Conservation (phyloP, 164 flowering plant genomes). For the Piper longum region DNA sequence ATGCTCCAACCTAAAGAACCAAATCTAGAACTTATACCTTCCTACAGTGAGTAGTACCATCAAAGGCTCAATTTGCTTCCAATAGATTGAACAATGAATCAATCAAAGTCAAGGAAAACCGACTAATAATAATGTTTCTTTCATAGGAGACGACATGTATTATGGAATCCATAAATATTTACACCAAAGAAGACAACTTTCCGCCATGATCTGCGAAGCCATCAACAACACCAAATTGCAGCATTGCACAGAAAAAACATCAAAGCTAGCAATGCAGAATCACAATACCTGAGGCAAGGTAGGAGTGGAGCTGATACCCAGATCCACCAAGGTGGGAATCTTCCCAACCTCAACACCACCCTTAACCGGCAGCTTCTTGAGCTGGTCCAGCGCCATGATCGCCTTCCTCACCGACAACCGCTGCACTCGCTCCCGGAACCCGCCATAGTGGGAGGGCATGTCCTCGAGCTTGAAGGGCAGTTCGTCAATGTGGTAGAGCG, state of each 20-base stretch:
- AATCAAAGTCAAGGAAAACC: no score
- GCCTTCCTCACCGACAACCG: slow-evolving; percentile 67
- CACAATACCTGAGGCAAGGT: slow-evolving; percentile 50
- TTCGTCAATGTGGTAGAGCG: slow-evolving; percentile 83
- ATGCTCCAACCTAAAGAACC: no score
- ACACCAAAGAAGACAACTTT: no score
- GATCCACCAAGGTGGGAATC: slow-evolving; percentile 63
- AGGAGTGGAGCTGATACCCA: slow-evolving; percentile 56
- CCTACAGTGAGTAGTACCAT: no score
- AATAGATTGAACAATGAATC: no score
- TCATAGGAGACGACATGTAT: no score
- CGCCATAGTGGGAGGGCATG: slow-evolving; percentile 76
- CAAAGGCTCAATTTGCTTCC: no score
- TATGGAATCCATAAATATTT: no score
- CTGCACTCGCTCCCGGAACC: slow-evolving; percentile 71
- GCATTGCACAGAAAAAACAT: background rate
- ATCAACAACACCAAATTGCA: background rate
- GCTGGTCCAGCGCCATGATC: slow-evolving; percentile 55
- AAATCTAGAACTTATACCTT: no score
- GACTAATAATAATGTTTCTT: no score
- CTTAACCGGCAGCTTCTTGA: slow-evolving; percentile 59
- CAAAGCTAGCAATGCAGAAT: background rate
- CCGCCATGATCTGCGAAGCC: no score
- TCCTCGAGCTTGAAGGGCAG: slow-evolving; percentile 76
- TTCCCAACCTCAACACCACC: slow-evolving; percentile 89